Conservation (phyloP, 2,329 filamentous ascomycete species). For the Fusarium coffeatum region DNA sequence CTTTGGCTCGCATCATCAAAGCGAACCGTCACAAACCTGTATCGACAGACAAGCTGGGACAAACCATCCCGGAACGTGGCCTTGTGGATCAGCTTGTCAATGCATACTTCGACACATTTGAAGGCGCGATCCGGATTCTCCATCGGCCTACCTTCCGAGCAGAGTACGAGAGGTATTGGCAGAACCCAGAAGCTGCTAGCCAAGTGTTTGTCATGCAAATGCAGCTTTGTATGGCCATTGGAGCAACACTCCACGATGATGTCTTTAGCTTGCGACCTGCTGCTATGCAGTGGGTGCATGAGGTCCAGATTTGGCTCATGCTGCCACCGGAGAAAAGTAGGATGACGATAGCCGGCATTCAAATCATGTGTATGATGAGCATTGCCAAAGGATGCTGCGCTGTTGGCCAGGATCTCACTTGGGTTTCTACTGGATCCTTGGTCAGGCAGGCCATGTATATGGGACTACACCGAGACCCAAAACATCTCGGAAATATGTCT, state of each 20-base stretch:
- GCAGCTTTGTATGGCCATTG: conserved; percentile 65
- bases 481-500: conserved; percentile 60
- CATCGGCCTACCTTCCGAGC: conserved; percentile 67
- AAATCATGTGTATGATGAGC: conserved; percentile 64
- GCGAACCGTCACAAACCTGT: conserved; percentile 52
- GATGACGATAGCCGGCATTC: conserved; percentile 61
- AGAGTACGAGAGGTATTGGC: conserved; percentile 65
- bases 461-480: conserved; percentile 69
- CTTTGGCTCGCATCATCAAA: conserved; percentile 57
- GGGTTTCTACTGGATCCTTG: conserved; percentile 63
- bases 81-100: conserved; percentile 64
- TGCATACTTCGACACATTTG: conserved; percentile 66
- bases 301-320: conserved; percentile 64
- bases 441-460: conserved; percentile 67
- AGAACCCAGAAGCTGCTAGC: conserved; percentile 54
- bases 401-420: conserved; percentile 63
- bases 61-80: conserved; percentile 52
- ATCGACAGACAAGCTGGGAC: conserved; percentile 53
- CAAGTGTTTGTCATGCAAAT: conserved; percentile 63
- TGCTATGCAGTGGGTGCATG: conserved; percentile 63
- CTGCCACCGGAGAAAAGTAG: conserved; percentile 60
- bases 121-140: conserved; percentile 67
- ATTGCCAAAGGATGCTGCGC: conserved; percentile 61
- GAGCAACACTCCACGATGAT: conserved; percentile 61
- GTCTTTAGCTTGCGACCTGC: conserved; percentile 55